Evolutionary conservation across 1,284 basidiomycete species (phyloP), one percentile per base, ranked within the genome.

Genomic region (Agaricales sp.): DNA sequence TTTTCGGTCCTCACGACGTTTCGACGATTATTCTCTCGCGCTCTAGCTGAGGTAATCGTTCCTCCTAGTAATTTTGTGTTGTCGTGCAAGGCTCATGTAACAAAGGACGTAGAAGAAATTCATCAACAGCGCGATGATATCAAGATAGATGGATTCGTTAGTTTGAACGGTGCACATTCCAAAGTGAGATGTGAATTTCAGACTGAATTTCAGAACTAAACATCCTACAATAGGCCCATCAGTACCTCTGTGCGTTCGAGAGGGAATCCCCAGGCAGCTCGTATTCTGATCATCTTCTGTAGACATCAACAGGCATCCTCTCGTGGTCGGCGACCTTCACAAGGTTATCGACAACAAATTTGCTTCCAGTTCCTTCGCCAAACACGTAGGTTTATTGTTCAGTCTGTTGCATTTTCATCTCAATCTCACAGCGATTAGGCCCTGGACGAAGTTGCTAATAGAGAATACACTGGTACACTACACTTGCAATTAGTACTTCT

Each of bases 281-380:
- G n/a, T n/a, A n/a, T n/a, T n/a, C n/a, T n/a, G n/a, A n/a, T n/a
- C 39, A 20, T 21, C 39, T 25, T 25, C n/a, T 22, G 16, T 56
- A 94, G 92, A 87, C 60, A 72, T 95, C 60, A 95, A 96, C 63
- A 70, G 71, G n/a, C 87, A 89, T 58, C 81, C 81, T 1, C 63
- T 95, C 24, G 68, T 77, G 11, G 57, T 62, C 11, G 80, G 82
- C 55, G 85, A 88, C 35, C 64, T 95, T 8, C 85, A 90, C 60
- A 74, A 74, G 8, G 59, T 71, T 25, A 80, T 95, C 52, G 80
- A 91, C 49, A 65, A 65, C 20, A 66, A 69, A 18, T 94, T 94
- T 58, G 63, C 71, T 2, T 62, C 69, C 2, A 89, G 87, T 57
- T 72, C 80, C 3, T 91, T 92, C 61, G 67, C 71, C 16, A 83